Base-by-base conservation (phyloP, 2,329 filamentous ascomycete genomes). In the Aspergillus caelatus region DNA sequence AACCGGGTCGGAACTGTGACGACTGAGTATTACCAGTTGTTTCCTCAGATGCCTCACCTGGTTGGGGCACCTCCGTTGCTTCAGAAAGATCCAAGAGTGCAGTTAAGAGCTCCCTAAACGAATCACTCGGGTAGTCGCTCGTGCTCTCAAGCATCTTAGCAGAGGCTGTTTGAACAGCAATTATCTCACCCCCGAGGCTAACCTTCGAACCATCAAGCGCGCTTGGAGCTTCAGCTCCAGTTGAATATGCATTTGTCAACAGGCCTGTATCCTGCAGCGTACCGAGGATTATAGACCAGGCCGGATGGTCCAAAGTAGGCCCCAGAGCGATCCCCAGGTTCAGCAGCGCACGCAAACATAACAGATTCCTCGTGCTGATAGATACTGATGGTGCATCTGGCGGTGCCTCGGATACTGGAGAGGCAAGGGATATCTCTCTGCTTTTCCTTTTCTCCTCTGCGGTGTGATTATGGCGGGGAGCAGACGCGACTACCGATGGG, bases 251-350 rank as follows among this genome's bases (percentile, higher is more conserved):
- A 16, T 75, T 91, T 30, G 97, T 84, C 4, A 98, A 89, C 66
- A 96, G 88, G 71, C 98, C 95, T 3, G 94, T 94, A 76, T 97
- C 92, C 72, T 97, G 93, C 9, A 99, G 81, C 0, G 94, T 96
- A 72, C 96, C 94, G 1, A 99, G 85, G 19, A 99, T 84, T 62
- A 99, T 98, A 1, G 89, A 89, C 92, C 96, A 99, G 0, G 94
- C 75, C 62, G 73, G 91, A 16, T 86, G 84, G 41, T 91, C 89
- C 0, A 99, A 83, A 0, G 93, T 97, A 3, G 95, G 93, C 0
- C 95, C 95, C 1, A 99, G 81, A 2, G 95, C 95, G 71, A 98
- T 99, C 2, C 95, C 95, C 4, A 99, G 81, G 70, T 99, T 99
- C n/a, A 99, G 81, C 19, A 99, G 83, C 34, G 95, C 95, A 72